Evolutionary conservation across 768 basidiomycete species (phyloP), one percentile per base, ranked within the genome.

Genomic region (Trametes meyenii): DNA sequence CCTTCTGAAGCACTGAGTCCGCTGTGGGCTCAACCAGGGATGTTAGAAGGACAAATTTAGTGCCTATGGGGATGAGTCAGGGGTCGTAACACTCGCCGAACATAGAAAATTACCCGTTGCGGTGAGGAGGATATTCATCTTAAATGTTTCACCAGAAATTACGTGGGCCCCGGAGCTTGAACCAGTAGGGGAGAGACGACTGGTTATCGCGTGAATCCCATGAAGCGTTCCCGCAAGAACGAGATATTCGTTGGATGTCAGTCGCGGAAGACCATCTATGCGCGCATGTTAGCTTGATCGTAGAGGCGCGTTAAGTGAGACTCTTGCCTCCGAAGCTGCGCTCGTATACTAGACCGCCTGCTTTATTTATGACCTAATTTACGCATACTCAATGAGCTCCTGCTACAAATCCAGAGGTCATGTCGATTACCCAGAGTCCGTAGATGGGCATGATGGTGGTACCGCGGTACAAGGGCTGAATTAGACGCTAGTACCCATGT

Each of bases 141-240:
- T 98, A 82, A 98, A 97, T 0, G 87, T 85, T 70, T 98, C 97
- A 14, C 89, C 93, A 71, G 98, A 96, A 65, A 98, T 96, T n/a
- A 94, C 88, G 70, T 98, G 90, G 8, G 89, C 91, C 17, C 94
- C 94, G 16, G 94, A 95, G 71, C 90, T 89, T 21, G 82, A 69
- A 4, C 89, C 90, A 17, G 83, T 85, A 2, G 97, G 96, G 5
- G 92, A 94, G 46, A 99, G 79, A 45, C 92, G 85, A 64, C 90
- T 89, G 0, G 96, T 98, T 67, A 98, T 98, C n/a, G 97, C 97
- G 69, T 98, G 97, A 29, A 99, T 96, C 52, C 96, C 96, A 65
- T 98, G 97, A 39, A 98, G 76, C 14, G 97, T 98, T 45, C 96
- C 96, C 2, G 97, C 97, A 42, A 98, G 85, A 17, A 98, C 92